These are phyloP conservation scores for Ceratobasidium sp. DNA, from an alignment of 1,284 basidiomycete species.

Conservation along the genomic window DNA sequence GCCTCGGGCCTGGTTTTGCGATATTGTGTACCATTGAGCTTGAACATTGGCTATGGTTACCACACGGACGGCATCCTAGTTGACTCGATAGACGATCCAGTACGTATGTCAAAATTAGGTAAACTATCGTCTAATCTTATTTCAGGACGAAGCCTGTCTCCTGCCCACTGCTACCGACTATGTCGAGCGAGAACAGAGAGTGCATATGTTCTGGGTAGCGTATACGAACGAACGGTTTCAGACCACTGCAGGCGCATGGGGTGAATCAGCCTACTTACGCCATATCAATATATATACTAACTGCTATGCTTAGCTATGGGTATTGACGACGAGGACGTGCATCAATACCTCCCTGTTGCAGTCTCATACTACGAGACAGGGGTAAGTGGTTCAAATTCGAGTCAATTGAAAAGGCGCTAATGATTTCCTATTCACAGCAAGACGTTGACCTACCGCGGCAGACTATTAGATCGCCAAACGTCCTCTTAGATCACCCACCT, in stretches of 20 bases:
- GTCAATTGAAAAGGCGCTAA: not conserved
- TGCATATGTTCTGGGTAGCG: constrained; percentile 27
- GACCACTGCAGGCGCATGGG: constrained; percentile 3
- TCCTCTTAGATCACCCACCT: not conserved
- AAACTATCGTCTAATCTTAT: not conserved
- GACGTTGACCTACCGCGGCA: constrained; percentile 21
- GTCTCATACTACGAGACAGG: constrained; percentile 24
- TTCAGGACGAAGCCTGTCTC: constrained; percentile 2
- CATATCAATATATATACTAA: not conserved
- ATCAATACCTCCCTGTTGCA: constrained; percentile 15
- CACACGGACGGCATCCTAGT: constrained; percentile 1
- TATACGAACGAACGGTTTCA: constrained; percentile 30
- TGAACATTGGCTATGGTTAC: constrained; percentile 10
- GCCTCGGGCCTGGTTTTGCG: not conserved
- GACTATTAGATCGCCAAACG: not conserved
- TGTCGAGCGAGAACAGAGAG: constrained; percentile 29
- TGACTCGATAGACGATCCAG: not conserved
- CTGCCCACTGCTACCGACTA: not conserved
- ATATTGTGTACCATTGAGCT: constrained; percentile 12
- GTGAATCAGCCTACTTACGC: not conserved
- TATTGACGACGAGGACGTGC: constrained; percentile 36
- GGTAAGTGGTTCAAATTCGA: not conserved
- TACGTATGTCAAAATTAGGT: not conserved
- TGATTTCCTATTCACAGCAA: constrained; percentile 1
- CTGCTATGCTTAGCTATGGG: not conserved